Evolutionary conservation across 495 filamentous ascomycete genomes (phyloP), one percentile per base, ranked within the genome.

Genomic region (Penicillium crystallinum): DNA sequence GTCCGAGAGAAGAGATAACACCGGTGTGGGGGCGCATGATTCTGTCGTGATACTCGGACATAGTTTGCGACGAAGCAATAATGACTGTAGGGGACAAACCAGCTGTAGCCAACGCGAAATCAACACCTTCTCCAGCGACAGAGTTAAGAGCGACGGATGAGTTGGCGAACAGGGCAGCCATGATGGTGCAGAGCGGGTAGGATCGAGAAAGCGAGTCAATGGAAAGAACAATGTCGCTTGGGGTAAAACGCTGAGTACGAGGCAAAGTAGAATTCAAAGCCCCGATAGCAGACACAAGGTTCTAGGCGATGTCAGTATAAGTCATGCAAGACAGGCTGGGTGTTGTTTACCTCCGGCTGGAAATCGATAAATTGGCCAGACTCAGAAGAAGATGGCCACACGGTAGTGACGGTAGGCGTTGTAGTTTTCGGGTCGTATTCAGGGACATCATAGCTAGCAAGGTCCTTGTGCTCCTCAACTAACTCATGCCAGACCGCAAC

Each of bases 401-500:
- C 79, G 34, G 81, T 74, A 31, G 42, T 67, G 53, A 85, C 59
- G 18, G 81, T 71, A 30, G 84, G 81, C 44, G 75, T 71, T n/a
- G 75, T 68, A 25, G 75, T 71, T 19, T 62, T 72, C 35, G 79
- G 77, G 14, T 77, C 74, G 42, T 66, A 75, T 38, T 62, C 52
- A 19, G 82, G 83, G 10, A 86, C 66, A 12, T 81, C 76, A 17
- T 73, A 49, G 30, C 67, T 69, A 15, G 67, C 55, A 52, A 66
- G 55, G 37, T 62, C 64, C 49, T 69, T 76, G 58, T 78, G 75
- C 50, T 89, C 85, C 57, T 84, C 81, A 27, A 95, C 73, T 42
- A 95, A 75, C 34, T 96, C 88, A 56, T 93, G 87, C 90, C 90
- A 97, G 14, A 90, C 90, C 12, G 84, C 80, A 9, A 95, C 88